A percentile compares a stretch with the other conserved stretches of the same genome.
Conservation (phyloP, 2,329 filamentous ascomycete genomes). For the Monosporascus sp. region DNA sequence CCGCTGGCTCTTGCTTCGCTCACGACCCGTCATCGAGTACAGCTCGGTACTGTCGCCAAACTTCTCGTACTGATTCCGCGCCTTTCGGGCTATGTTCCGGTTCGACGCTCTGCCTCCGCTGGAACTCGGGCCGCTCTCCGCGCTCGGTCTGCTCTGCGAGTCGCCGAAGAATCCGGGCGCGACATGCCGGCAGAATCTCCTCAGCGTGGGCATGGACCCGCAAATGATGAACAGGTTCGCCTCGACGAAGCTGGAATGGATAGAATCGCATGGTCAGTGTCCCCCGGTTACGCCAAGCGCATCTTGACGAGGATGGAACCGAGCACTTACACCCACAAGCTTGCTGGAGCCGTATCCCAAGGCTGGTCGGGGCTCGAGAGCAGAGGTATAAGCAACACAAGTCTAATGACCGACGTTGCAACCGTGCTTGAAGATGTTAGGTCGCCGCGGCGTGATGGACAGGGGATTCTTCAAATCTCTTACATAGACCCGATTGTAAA, state of each 20-base stretch:
- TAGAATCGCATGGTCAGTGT: background rate
- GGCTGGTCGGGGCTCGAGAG: slow-evolving; percentile 7
- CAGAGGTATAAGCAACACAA: slow-evolving; percentile 4
- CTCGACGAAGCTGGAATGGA: slow-evolving; percentile 21
- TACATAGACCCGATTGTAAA: slow-evolving; percentile 40
- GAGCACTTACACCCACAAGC: slow-evolving; percentile 12
- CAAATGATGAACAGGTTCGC: slow-evolving; percentile 24
- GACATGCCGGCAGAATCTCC: slow-evolving; percentile 30
- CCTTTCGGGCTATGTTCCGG: background rate
- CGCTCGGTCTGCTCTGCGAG: background rate
- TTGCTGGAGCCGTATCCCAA: slow-evolving; percentile 10
- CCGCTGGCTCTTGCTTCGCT: background rate
- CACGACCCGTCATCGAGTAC: background rate
- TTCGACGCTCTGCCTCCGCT: background rate
- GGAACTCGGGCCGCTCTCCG: background rate
- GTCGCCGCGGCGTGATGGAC: background rate
- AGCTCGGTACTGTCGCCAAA: background rate
- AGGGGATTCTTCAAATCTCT: slow-evolving; percentile 3
- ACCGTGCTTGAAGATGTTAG: slow-evolving; percentile 3
- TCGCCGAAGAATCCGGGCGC: slow-evolving; percentile 21
- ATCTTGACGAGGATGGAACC: background rate
- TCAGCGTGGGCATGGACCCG: slow-evolving; percentile 31
- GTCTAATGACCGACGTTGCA: slow-evolving; percentile 6
- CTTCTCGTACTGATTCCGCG: background rate
- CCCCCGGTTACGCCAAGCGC: background rate